A percentile compares a stretch with the other conserved stretches of the same genome.
Conservation (phyloP, 2,329 filamentous ascomycete genomes). For the Colletotrichum sp. region DNA sequence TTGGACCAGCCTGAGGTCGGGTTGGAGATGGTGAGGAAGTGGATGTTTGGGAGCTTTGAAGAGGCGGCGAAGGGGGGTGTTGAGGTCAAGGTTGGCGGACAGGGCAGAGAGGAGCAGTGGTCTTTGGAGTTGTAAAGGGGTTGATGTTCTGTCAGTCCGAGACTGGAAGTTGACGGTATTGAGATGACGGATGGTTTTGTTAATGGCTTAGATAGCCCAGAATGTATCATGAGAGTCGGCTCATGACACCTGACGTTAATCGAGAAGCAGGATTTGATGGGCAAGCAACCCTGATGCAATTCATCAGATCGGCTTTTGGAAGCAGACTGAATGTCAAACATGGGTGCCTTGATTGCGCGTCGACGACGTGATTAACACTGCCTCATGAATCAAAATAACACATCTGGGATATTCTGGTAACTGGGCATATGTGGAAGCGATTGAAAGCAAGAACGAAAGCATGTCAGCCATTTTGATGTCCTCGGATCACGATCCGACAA, state of each 20-base stretch:
- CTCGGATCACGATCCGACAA: background rate
- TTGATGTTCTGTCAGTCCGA: background rate
- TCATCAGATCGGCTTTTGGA: too few species aligned
- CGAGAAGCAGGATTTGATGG: too few species aligned
- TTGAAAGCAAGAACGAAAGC: background rate
- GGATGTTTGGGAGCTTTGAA: conserved; percentile 14
- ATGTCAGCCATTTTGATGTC: accelerated
- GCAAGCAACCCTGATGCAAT: too few species aligned
- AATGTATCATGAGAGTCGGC: background rate
- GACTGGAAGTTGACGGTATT: background rate
- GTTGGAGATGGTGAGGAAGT: conserved; percentile 22
- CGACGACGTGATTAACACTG: too few species aligned
- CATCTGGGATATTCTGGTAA: too few species aligned
- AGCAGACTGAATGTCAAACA: too few species aligned
- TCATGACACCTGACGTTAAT: background rate
- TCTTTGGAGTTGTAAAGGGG: background rate
- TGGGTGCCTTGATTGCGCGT: too few species aligned
- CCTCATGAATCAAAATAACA: too few species aligned
- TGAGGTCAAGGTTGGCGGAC: background rate
- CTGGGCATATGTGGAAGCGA: background rate
- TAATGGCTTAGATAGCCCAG: background rate
- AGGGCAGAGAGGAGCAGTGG: background rate
- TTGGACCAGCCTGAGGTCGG: conserved; percentile 22
- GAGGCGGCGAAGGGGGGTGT: background rate
- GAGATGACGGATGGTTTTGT: background rate